Evolutionary conservation across 2,329 filamentous ascomycete species (phyloP).

Genomic region (Penicillium sp.): DNA sequence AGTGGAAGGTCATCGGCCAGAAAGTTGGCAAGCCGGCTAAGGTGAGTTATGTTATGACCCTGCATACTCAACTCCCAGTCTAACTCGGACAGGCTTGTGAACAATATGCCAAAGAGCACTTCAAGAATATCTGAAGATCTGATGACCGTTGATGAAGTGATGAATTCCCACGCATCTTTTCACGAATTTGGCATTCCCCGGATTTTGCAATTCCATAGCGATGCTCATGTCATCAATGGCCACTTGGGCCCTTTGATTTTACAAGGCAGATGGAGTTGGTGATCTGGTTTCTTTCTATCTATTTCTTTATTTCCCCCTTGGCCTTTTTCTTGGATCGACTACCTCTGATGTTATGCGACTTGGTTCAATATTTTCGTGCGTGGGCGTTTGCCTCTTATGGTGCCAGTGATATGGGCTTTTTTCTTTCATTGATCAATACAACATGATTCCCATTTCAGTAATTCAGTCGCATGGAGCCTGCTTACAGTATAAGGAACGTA

Average conservation of each 20-base stretch:
- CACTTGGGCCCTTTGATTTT: slow-evolving; percentile 15
- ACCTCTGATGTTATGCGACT: slow-evolving; percentile 5
- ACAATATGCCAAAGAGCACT: slow-evolving; percentile 96
- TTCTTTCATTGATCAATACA: slow-evolving; percentile 14
- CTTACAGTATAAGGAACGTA: background rate
- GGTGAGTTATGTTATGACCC: slow-evolving; percentile 43
- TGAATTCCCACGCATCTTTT: slow-evolving; percentile 25
- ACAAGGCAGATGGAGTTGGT: slow-evolving; percentile 25
- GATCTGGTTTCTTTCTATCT: slow-evolving; percentile 15
- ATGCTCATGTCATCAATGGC: slow-evolving; percentile 21
- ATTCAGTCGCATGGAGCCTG: background rate
- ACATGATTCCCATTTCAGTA: slow-evolving; percentile 17
- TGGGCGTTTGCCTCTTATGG: slow-evolving; percentile 16
- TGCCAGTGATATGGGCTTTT: slow-evolving; percentile 10
- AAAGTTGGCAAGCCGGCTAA: slow-evolving; percentile 98
- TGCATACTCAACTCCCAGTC: slow-evolving; percentile 14
- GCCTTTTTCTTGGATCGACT: slow-evolving; percentile 4
- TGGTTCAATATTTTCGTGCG: slow-evolving; percentile 2
- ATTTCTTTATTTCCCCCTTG: background rate
- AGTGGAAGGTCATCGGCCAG: slow-evolving; percentile 95
- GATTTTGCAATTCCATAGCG: slow-evolving; percentile 24
- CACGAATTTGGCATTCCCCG: slow-evolving; percentile 23
- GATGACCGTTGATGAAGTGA: slow-evolving; percentile 33
- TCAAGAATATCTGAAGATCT: slow-evolving; percentile 46
- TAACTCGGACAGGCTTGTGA: slow-evolving; percentile 61